Conservation (phyloP, 306 rosid species). For the Cucurbita maxima region DNA sequence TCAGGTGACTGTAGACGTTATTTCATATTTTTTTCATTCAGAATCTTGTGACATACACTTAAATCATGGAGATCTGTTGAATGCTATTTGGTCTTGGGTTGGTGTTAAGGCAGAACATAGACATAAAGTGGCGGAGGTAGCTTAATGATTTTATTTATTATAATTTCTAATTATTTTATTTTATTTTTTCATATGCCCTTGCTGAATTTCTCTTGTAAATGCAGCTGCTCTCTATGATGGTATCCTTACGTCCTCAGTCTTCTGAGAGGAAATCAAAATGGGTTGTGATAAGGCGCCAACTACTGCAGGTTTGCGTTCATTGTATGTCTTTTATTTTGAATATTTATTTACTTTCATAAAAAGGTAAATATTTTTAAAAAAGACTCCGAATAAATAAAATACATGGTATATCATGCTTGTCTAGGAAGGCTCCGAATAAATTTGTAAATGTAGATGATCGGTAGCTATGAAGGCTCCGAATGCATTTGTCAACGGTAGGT, state of each 20-base stretch:
- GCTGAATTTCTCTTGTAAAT: constrained; percentile 17
- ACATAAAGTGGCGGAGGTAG: constrained; percentile 89
- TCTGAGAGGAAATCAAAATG: constrained; percentile 74
- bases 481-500: no score
- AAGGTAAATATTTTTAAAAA: no score
- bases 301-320: constrained; percentile 47
- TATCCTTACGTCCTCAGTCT: constrained; percentile 88
- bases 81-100: constrained; percentile 92
- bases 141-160: constrained; percentile 13
- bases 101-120: constrained; percentile 77
- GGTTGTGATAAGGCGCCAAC: constrained; percentile 85
- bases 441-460: no score
- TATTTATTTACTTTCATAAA: no score
- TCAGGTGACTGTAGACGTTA: constrained; percentile 78
- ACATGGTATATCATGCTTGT: no score
- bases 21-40: constrained; percentile 38
- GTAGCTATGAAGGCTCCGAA: no score
- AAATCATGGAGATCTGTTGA: constrained; percentile 71
- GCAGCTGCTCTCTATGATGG: constrained; percentile 89
- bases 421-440: no score
- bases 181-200: constrained; percentile 11
- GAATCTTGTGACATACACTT: constrained; percentile 76
- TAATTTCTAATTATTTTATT: neutral
- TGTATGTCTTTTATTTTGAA: no score
- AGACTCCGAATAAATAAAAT: no score